These are phyloP conservation scores for Lathyrus sativus DNA, from an alignment of 306 rosid species.

Conservation along the genomic window DNA sequence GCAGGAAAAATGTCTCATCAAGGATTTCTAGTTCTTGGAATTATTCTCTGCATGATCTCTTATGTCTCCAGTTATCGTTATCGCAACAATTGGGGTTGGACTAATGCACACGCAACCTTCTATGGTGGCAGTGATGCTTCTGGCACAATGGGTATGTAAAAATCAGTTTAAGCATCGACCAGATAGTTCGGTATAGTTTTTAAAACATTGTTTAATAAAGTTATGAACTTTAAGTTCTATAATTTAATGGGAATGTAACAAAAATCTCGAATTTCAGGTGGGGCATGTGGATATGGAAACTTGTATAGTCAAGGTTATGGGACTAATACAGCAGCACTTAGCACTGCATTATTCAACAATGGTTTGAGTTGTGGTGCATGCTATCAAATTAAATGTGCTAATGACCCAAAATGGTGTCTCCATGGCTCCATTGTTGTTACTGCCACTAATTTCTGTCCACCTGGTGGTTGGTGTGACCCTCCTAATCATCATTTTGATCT, in stretches of 20 bases:
- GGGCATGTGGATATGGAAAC: slow-evolving; percentile 90
- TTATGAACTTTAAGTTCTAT: background rate
- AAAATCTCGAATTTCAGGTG: slow-evolving; percentile 47
- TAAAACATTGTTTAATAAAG: background rate
- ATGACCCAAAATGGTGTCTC: slow-evolving; percentile 77
- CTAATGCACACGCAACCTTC: slow-evolving; percentile 82
- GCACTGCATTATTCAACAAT: slow-evolving; percentile 71
- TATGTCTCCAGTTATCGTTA: slow-evolving; percentile 53
- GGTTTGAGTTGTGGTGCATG: slow-evolving; percentile 86
- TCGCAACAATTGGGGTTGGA: slow-evolving; percentile 58
- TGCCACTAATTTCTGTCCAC: slow-evolving; percentile 87
- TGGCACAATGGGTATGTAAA: slow-evolving; percentile 76
- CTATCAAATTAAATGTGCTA: slow-evolving; percentile 63
- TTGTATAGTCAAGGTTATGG: slow-evolving; percentile 81
- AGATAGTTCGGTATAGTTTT: background rate
- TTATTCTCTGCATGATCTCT: slow-evolving; percentile 45
- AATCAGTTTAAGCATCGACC: too few species aligned
- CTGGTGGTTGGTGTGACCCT: slow-evolving; percentile 92
- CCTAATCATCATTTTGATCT: slow-evolving; percentile 79
- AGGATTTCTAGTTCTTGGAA: slow-evolving; percentile 49
- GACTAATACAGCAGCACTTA: slow-evolving; percentile 76
- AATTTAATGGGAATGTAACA: background rate
- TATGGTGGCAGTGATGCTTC: slow-evolving; percentile 89
- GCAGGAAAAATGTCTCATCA: slow-evolving; percentile 58
- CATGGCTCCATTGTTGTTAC: slow-evolving; percentile 64